Percentiles rank a stretch among this genome's conserved stretches.
Conservation (phyloP, 2,329 filamentous ascomycete genomes). For the Diplodia seriata region DNA sequence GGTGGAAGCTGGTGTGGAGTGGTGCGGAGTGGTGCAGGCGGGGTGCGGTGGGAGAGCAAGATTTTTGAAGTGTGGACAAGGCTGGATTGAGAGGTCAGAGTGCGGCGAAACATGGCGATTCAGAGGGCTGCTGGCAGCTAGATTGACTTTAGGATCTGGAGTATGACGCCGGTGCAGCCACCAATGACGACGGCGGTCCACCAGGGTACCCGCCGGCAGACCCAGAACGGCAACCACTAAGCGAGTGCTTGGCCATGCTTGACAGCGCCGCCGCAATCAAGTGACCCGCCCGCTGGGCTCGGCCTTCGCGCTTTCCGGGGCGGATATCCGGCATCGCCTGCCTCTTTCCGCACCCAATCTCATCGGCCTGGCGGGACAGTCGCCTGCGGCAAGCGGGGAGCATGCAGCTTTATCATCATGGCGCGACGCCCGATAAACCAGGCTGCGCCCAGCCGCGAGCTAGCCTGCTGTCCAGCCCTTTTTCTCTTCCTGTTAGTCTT, state of each 20-base stretch:
- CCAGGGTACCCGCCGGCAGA: neutral
- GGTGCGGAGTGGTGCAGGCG: no score
- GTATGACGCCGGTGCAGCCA: neutral
- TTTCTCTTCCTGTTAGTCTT: neutral
- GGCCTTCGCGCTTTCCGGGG: slow-evolving; percentile 22
- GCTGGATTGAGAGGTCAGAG: neutral
- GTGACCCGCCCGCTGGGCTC: slow-evolving; percentile 6
- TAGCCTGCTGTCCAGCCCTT: neutral
- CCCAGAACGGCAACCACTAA: neutral
- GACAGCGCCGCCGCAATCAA: slow-evolving; percentile 7
- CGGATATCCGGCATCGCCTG: slow-evolving; percentile 28
- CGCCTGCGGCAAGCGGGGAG: slow-evolving; percentile 12
- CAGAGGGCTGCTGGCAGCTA: neutral
- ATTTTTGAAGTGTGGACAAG: no score
- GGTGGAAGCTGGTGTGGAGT: neutral
- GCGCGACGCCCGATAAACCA: slow-evolving; percentile 7
- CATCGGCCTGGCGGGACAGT: neutral
- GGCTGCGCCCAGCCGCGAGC: slow-evolving; percentile 1
- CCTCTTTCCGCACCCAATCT: neutral
- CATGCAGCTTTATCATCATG: slow-evolving; percentile 22
- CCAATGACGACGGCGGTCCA: slow-evolving; percentile 24
- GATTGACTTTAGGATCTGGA: slow-evolving; percentile 15
- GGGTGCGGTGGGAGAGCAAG: neutral
- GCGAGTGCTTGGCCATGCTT: slow-evolving; percentile 27
- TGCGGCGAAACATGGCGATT: neutral